Evolutionary conservation across 495 filamentous ascomycete genomes (phyloP).

Genomic region (Podospora pseudoanserina): DNA sequence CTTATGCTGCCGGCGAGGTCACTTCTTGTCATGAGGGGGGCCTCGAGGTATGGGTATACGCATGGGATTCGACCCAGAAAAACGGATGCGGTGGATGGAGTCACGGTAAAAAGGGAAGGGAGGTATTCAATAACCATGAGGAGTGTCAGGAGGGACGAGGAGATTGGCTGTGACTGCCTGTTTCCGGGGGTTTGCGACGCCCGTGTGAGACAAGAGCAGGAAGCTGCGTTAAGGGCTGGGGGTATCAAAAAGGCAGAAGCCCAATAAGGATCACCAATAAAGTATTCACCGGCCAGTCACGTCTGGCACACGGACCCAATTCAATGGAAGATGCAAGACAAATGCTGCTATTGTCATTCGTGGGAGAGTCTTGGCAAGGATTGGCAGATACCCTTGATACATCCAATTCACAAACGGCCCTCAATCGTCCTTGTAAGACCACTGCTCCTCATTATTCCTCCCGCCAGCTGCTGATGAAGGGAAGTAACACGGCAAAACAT

Average conservation of each 20-base stretch:
- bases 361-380: too few species aligned
- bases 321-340: too few species aligned
- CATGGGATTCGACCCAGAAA: conserved; percentile 31
- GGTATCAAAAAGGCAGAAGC: neutral
- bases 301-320: too few species aligned
- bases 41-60: conserved; percentile 31
- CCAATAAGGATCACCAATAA: neutral
- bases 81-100: conserved; percentile 28
- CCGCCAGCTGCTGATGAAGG: too few species aligned
- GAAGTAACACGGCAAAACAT: too few species aligned
- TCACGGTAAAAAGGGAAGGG: conserved; percentile 22
- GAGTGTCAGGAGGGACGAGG: conserved; percentile 19
- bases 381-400: too few species aligned
- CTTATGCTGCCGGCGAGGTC: conserved; percentile 28
- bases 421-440: too few species aligned
- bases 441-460: too few species aligned
- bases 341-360: too few species aligned
- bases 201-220: conserved; percentile 26
- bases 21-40: conserved; percentile 30
- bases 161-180: conserved; percentile 26
- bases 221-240: neutral
- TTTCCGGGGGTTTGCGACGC: conserved; percentile 35
- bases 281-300: too few species aligned
- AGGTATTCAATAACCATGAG: conserved; percentile 35
- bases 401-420: too few species aligned